Evolutionary conservation across 164 flowering plant species (phyloP), one percentile per base, ranked within the genome.

Genomic region (Annona squamosa): DNA sequence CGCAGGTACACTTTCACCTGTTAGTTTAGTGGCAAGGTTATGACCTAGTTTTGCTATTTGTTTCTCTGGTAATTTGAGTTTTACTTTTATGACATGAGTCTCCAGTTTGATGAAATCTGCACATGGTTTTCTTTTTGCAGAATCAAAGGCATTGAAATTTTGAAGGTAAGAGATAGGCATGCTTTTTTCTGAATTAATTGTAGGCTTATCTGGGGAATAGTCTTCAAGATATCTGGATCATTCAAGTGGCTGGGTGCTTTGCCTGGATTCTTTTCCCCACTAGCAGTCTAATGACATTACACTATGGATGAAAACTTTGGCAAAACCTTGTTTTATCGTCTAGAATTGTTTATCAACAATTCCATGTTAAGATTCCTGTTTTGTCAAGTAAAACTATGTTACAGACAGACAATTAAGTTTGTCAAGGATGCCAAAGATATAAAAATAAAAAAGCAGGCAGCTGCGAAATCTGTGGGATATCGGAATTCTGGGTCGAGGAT

Each of bases 71-170:
- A 41, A 4, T n/a, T 64, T 71, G 67, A 6, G 42, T 26, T 65
- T 19, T 5, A 37, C 18, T 46, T 3, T 67, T 73, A 4, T 74
- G 59, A 46, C 48, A 61, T 56, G 13, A 52, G 59, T 52, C 37
- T 26, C 42, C 42, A 12, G 4, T 71, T 52, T 83, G 73, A 73
- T 52, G 41, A 63, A 26, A 10, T 46, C 56, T 47, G n/a, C 45
- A 73, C 66, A 3, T 64, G 42, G 73, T 16, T 66, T 75, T 80
- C 48, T 59, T 26, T 77, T 77, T 89, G 84, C 97, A 93, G 98
- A 75, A 90, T 93, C 68, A 91, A 93, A 75, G 84, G 88, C 44
- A 85, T 91, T 71, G 86, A 84, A 75, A 64, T 87, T 79, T 85
- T 89, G 69, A 91, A 93, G 98, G 98, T 77, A 88, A 87, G 91